Conservation (phyloP, 73 alveolate species). For the Loxodes magnus region DNA sequence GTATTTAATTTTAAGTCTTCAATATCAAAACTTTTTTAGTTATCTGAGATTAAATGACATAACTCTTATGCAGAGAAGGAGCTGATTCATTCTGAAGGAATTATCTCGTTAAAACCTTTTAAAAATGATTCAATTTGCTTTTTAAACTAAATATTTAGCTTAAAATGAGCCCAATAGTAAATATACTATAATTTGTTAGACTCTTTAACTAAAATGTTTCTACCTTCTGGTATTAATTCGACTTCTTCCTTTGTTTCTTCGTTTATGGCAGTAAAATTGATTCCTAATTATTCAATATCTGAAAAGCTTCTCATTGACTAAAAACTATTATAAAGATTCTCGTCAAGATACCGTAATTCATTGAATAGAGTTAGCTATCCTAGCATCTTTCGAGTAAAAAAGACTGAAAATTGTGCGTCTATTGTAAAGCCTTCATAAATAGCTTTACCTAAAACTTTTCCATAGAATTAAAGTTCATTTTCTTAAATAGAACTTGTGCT, state of each 20-base stretch:
- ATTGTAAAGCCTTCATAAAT: constrained; percentile 77
- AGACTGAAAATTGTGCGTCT: constrained; percentile 80
- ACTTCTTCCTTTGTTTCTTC: constrained; percentile 55
- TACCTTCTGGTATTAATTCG: constrained; percentile 77
- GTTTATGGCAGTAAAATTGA: constrained; percentile 36
- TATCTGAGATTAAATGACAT: constrained; percentile 79
- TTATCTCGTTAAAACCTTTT: constrained; percentile 68
- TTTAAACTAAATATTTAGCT: constrained; percentile 64
- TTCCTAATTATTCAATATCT: constrained; percentile 39
- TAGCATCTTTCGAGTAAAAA: constrained; percentile 63
- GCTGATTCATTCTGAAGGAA: constrained; percentile 61
- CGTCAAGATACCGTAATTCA: constrained; percentile 82
- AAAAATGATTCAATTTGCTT: constrained; percentile 65
- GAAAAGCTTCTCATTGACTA: constrained; percentile 37
- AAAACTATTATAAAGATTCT: constrained; percentile 57
- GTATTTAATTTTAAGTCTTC: constrained; percentile 77
- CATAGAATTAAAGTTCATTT: constrained; percentile 67
- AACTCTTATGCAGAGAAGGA: constrained; percentile 81
- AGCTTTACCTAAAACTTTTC: constrained; percentile 84
- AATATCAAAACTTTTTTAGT: constrained; percentile 58
- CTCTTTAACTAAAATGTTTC: constrained; percentile 67
- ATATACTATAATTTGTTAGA: constrained; percentile 67
- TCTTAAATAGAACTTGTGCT: constrained; percentile 53
- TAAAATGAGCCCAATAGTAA: constrained; percentile 69
- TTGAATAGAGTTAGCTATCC: constrained; percentile 63